phyloP scores from a whole-genome alignment of 495 filamentous ascomycete species.

The Neurospora hispaniola region DNA sequence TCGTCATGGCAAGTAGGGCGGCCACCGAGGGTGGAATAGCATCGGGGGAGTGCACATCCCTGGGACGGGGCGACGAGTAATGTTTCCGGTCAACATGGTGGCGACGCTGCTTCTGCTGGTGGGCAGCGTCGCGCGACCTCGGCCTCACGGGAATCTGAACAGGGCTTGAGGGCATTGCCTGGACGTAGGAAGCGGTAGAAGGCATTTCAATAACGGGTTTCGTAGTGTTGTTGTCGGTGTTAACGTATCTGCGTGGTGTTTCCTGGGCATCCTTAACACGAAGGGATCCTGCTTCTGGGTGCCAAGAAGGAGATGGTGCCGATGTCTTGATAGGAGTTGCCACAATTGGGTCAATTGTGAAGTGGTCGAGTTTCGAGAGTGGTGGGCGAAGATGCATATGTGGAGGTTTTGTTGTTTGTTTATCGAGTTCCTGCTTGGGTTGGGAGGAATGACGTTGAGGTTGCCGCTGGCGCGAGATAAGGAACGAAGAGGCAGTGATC shows the following conservation, averaged over 20 bases:
- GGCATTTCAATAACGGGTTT: background rate
- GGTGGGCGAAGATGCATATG: background rate
- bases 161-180: constrained; percentile 28
- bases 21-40: constrained; percentile 48
- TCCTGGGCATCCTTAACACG: background rate
- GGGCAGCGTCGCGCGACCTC: constrained; percentile 22
- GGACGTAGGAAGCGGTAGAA: background rate
- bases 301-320: background rate
- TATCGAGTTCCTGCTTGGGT: background rate
- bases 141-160: constrained; percentile 35
- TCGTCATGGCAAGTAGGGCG: constrained; percentile 48
- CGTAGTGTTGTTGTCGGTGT: background rate
- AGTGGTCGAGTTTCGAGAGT: background rate
- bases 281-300: background rate
- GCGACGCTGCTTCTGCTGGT: constrained; percentile 14
- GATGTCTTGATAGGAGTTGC: background rate
- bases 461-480: background rate
- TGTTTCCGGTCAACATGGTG: background rate
- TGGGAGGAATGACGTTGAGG: background rate
- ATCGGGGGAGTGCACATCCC: constrained; percentile 36
- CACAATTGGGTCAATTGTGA: background rate
- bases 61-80: constrained; percentile 13
- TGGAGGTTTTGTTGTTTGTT: background rate
- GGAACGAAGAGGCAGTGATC: background rate
- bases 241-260: background rate